Evolutionary conservation across 495 filamentous ascomycete genomes (phyloP), one percentile per base, ranked within the genome.

Genomic region (Tetracladium marchalianum): DNA sequence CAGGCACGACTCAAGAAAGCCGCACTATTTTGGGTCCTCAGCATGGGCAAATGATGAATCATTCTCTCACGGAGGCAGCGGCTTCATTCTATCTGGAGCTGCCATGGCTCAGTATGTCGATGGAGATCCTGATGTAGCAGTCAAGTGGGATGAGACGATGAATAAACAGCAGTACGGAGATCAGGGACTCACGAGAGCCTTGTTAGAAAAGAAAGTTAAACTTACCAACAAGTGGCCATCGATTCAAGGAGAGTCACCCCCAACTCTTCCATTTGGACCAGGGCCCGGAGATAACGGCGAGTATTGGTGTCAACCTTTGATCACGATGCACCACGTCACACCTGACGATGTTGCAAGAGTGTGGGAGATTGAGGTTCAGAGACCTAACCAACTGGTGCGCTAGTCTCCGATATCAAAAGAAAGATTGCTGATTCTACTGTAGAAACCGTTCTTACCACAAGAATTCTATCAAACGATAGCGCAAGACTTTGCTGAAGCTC

Each of bases 11-110:
- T 61, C 69, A 11, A 47, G 59, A 11, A 44, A 64, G 15, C 64
- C 68, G 32, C 54, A 66, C 16, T 82, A 81, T 51, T 59, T 80
- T 31, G 80, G 81, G 17, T 80, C 76, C 36, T 70, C 76, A 46
- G 71, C 71, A 22, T 59, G 80, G 51, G 65, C 78, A 46, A 64
- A 68, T 27, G 62, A 71, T 33, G 70, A 75, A 16, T 53, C 66
- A 41, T 85, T 84, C 54, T 80, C 70, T 0, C 80, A 84, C 56
- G 78, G 80, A 35, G 81, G 81, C 0, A 78, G 78, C 15, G 81
- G 81, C 22, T 83, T 82, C 55, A 50, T 81, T 41, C 50, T 84
- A 42, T 83, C 78, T 12, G 65, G 72, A 33, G 70, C 66, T 1
- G 75, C 78, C 27, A 60, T 73, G 55, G 52, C 63, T 39, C 53